phyloP scores from a whole-genome alignment of 1,139 yeast species.

The Kodamaea suecica region DNA sequence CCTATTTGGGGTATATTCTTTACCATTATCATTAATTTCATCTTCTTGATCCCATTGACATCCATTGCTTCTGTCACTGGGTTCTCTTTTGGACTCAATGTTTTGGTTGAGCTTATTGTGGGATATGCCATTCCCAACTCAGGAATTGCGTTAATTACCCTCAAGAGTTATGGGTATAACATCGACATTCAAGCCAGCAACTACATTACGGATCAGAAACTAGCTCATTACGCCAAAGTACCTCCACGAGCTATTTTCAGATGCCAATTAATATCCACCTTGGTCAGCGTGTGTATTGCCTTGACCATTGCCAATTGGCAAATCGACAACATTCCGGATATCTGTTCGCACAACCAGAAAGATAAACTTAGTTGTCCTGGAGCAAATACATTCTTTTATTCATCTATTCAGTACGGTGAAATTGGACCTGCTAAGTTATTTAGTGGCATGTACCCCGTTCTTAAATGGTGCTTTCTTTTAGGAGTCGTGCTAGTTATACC shows the following conservation, averaged over 20 bases:
- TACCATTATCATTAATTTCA: slow-evolving; percentile 51
- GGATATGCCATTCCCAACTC: slow-evolving; percentile 67
- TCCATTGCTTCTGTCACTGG: slow-evolving; percentile 55
- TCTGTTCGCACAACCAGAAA: slow-evolving; percentile 44
- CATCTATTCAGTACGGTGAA: slow-evolving; percentile 62
- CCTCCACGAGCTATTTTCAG: slow-evolving; percentile 64
- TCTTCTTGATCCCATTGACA: slow-evolving; percentile 52
- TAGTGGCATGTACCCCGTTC: slow-evolving; percentile 45
- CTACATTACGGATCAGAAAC: slow-evolving; percentile 54
- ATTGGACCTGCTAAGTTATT: slow-evolving; percentile 63
- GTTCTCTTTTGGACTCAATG: slow-evolving; percentile 50
- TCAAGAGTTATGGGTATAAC: slow-evolving; percentile 58
- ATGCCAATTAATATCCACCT: slow-evolving; percentile 49
- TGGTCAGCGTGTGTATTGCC: slow-evolving; percentile 44
- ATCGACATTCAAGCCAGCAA: slow-evolving; percentile 62
- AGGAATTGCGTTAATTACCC: slow-evolving; percentile 55
- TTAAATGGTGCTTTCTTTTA: slow-evolving; percentile 52
- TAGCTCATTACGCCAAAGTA: slow-evolving; percentile 58
- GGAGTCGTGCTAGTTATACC: slow-evolving; percentile 47
- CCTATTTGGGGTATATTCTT: slow-evolving; percentile 61
- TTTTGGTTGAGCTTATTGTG: slow-evolving; percentile 56
- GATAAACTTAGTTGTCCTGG: slow-evolving; percentile 50
- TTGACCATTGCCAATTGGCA: slow-evolving; percentile 57
- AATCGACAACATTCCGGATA: slow-evolving; percentile 41
- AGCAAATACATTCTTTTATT: slow-evolving; percentile 46